These are phyloP conservation scores for Leishmania tarentolae DNA, from an alignment of 208 protist genomes.

Conservation along the genomic window DNA sequence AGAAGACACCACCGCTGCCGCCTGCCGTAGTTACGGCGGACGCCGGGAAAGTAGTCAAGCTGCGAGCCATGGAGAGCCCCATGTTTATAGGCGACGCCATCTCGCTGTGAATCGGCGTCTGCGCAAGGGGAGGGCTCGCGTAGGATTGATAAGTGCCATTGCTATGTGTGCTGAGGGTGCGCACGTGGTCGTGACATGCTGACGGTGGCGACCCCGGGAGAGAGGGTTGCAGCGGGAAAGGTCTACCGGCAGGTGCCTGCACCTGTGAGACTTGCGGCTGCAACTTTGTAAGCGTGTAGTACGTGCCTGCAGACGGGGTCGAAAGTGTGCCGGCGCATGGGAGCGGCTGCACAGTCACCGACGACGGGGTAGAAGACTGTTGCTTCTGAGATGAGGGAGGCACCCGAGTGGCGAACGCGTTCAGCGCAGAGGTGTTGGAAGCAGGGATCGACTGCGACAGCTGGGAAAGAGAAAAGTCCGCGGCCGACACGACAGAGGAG, in stretches of 20 bases:
- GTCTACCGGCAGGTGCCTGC: slow-evolving; percentile 5
- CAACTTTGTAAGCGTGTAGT: slow-evolving; percentile 1
- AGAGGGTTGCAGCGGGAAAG: slow-evolving; percentile 1
- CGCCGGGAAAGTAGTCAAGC: slow-evolving; percentile 6
- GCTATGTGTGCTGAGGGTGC: slow-evolving; percentile 25
- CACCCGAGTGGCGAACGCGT: neutral
- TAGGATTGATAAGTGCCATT: slow-evolving; percentile 3
- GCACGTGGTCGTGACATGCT: slow-evolving; percentile 9
- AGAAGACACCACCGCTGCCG: neutral
- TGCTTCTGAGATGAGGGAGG: slow-evolving; percentile 1
- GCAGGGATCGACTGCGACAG: neutral
- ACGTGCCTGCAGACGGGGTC: neutral
- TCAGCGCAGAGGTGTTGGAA: neutral
- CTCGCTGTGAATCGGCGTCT: slow-evolving; percentile 26
- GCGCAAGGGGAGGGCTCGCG: neutral
- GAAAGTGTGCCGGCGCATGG: neutral
- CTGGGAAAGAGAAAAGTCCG: neutral
- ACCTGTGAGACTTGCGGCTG: neutral
- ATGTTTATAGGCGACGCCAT: slow-evolving; percentile 12
- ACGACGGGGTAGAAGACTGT: slow-evolving; percentile 1
- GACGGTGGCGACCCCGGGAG: slow-evolving; percentile 9
- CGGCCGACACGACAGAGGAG: neutral
- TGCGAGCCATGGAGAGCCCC: slow-evolving; percentile 16
- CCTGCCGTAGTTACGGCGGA: neutral
- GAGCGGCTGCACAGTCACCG: neutral